Percentiles rank a stretch among this genome's conserved stretches.
Conservation (phyloP, 2,329 filamentous ascomycete genomes). For the Coniosporium tulheliwenetii region DNA sequence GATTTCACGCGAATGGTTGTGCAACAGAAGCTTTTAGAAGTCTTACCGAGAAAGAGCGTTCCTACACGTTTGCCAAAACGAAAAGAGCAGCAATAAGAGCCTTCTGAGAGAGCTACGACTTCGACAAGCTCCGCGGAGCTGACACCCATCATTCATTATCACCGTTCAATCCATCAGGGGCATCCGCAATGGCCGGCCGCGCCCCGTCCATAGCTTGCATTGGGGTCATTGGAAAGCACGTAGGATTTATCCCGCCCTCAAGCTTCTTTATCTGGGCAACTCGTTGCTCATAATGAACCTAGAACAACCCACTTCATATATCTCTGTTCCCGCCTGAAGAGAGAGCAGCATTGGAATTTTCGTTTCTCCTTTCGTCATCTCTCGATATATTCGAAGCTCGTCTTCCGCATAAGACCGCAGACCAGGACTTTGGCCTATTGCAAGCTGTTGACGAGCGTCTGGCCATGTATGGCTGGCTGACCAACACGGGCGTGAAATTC, state of each 20-base stretch:
- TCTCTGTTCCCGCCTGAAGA: constrained; percentile 71
- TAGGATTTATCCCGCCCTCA: constrained; percentile 26
- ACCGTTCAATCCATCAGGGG: too few relatives aligned
- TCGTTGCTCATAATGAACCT: constrained; percentile 2
- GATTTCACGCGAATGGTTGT: too few relatives aligned
- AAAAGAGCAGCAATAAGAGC: too few relatives aligned
- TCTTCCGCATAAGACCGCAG: constrained; percentile 52
- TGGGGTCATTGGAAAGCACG: constrained; percentile 84
- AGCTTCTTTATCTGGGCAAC: background rate
- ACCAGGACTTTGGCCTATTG: constrained; percentile 79
- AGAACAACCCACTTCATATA: constrained; percentile 96
- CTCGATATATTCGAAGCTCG: constrained; percentile 90
- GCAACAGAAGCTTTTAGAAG: too few relatives aligned
- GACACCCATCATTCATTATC: too few relatives aligned
- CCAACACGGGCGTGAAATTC: constrained; percentile 86
- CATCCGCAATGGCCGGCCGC: constrained; percentile 28
- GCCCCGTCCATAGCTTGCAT: constrained; percentile 74
- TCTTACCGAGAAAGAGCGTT: too few relatives aligned
- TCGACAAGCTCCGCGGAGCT: too few relatives aligned
- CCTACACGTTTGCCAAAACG: too few relatives aligned
- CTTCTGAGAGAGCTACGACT: too few relatives aligned
- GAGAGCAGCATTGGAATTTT: constrained; percentile 72
- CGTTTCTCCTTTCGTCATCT: constrained; percentile 76
- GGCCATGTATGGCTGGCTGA: constrained; percentile 89
- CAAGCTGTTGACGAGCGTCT: constrained; percentile 89